Evolutionary conservation across 805 yeast species (phyloP).

Genomic region (Pichia californica): DNA sequence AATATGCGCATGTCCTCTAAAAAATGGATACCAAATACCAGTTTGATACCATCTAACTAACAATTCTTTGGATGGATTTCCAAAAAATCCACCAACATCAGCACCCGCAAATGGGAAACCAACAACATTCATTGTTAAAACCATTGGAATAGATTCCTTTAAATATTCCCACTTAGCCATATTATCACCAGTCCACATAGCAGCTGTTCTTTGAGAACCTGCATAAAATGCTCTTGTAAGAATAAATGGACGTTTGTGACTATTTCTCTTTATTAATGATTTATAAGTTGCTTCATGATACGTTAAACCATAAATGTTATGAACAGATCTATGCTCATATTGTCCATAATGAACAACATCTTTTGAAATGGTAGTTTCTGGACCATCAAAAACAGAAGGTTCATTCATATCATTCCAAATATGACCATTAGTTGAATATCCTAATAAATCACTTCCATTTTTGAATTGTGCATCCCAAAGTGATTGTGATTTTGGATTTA

Average conservation of each 20-base stretch:
- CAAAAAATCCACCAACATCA: slow-evolving; percentile 96
- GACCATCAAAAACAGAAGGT: slow-evolving; percentile 91
- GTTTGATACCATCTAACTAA: slow-evolving; percentile 92
- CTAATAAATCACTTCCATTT: slow-evolving; percentile 40
- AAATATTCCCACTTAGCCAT: slow-evolving; percentile 89
- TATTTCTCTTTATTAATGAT: slow-evolving; percentile 48
- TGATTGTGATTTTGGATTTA: slow-evolving; percentile 53
- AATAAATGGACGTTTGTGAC: slow-evolving; percentile 70
- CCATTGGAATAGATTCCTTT: slow-evolving; percentile 77
- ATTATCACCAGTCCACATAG: slow-evolving; percentile 98
- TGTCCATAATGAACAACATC: slow-evolving; percentile 72
- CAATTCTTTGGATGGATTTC: slow-evolving; percentile 77
- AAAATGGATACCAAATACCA: slow-evolving; percentile 94
- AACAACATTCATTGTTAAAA: slow-evolving; percentile 69
- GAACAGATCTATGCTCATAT: slow-evolving; percentile 88
- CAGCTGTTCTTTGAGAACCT: slow-evolving; percentile 87
- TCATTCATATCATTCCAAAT: slow-evolving; percentile 99
- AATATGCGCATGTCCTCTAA: slow-evolving; percentile 94
- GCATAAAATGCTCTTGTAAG: slow-evolving; percentile 82
- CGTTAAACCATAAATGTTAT: slow-evolving; percentile 76
- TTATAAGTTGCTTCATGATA: slow-evolving; percentile 75
- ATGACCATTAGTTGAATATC: slow-evolving; percentile 56
- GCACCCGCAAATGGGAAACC: slow-evolving; percentile 95
- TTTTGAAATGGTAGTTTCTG: slow-evolving; percentile 86
- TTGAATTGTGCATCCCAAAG: slow-evolving; percentile 54